phyloP scores from a whole-genome alignment of 345 rosid species.

The Geranium brycei region DNA sequence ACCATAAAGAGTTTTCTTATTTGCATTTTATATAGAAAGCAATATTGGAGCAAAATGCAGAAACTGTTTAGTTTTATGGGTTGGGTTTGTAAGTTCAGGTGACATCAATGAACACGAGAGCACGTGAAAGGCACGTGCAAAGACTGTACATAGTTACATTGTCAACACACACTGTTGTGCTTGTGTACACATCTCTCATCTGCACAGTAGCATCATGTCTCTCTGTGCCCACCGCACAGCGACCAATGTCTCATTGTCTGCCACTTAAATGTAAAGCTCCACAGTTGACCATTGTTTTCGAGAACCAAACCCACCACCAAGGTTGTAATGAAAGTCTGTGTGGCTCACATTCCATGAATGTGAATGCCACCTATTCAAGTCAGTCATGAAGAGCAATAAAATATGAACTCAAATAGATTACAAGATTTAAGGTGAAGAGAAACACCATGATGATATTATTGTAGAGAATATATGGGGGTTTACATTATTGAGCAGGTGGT shows the following conservation, averaged over 20 bases:
- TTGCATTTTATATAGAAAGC: too few relatives aligned
- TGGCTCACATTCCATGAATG: too few relatives aligned
- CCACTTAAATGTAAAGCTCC: background rate
- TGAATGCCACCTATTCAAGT: too few relatives aligned
- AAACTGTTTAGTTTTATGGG: too few relatives aligned
- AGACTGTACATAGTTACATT: background rate
- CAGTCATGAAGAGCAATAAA: too few relatives aligned
- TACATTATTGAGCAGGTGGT: constrained; percentile 43
- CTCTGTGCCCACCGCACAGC: background rate
- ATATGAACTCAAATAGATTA: too few relatives aligned
- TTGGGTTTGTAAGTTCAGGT: background rate
- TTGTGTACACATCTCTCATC: too few relatives aligned
- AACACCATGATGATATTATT: too few relatives aligned
- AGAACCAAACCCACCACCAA: too few relatives aligned
- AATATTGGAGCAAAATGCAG: too few relatives aligned
- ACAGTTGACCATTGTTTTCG: background rate
- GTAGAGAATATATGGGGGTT: background rate
- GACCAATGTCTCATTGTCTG: background rate
- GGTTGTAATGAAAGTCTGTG: too few relatives aligned
- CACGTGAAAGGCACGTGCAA: background rate
- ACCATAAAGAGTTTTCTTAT: background rate
- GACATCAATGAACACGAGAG: background rate
- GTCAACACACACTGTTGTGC: background rate
- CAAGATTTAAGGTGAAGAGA: too few relatives aligned
- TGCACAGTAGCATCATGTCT: background rate